Percentiles rank a stretch among this genome's conserved stretches.
Conservation (phyloP, 2,329 filamentous ascomycete species). For the Aureobasidium sp. region DNA sequence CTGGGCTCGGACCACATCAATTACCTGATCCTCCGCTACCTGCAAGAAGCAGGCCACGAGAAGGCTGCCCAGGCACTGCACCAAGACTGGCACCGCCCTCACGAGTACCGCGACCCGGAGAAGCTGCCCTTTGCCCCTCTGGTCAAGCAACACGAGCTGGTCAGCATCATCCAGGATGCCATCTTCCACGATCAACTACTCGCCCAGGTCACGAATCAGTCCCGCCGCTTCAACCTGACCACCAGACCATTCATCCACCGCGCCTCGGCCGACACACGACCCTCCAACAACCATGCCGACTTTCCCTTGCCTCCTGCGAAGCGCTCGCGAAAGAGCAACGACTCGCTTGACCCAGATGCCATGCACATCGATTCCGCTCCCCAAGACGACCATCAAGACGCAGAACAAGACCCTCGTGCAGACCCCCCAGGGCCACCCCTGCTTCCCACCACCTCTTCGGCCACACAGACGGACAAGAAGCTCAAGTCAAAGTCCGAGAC, state of each 20-base stretch:
- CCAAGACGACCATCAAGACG: slow-evolving; percentile 22
- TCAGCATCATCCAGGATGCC: slow-evolving; percentile 58
- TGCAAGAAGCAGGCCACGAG: slow-evolving; percentile 33
- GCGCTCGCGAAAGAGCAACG: slow-evolving; percentile 27
- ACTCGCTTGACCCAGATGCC: slow-evolving; percentile 37
- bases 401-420: slow-evolving; percentile 23
- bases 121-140: slow-evolving; percentile 53
- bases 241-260: background rate
- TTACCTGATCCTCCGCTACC: slow-evolving; percentile 61
- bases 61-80: slow-evolving; percentile 48
- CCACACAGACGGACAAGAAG: slow-evolving; percentile 30
- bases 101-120: slow-evolving; percentile 45
- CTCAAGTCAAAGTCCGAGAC: slow-evolving; percentile 28
- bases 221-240: slow-evolving; percentile 18
- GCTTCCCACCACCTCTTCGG: slow-evolving; percentile 14
- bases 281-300: slow-evolving; percentile 21
- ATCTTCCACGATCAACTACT: slow-evolving; percentile 41
- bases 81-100: slow-evolving; percentile 51
- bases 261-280: background rate
- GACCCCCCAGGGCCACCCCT: background rate
- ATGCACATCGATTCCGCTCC: slow-evolving; percentile 41
- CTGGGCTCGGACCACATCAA: slow-evolving; percentile 58
- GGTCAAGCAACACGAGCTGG: slow-evolving; percentile 52
- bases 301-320: slow-evolving; percentile 29
- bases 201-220: slow-evolving; percentile 18